Base-by-base conservation (phyloP, 805 yeast species). In the Kodamaea kaohsiungensis region DNA sequence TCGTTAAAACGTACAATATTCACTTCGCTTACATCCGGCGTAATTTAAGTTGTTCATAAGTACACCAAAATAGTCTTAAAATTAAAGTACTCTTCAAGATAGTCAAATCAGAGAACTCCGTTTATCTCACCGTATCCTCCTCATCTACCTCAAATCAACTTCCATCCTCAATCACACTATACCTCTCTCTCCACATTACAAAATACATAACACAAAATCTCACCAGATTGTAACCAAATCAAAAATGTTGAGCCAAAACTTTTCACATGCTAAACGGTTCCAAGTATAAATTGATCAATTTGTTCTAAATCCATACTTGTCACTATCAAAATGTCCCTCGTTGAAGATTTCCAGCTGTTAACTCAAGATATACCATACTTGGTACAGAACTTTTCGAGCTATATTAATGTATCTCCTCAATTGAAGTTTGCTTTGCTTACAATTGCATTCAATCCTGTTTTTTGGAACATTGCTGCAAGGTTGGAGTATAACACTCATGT, bases 391-490 rank as follows among this genome's bases (percentile, higher is more conserved):
- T 56, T 64, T 15, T 38, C 25, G n/a, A 40, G 48, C 15, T 72
- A 66, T 56, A 58, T 71, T 17, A 60, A 57, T 25, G 53, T 64
- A 43, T 60, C 65, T 40, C 46, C 59, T 27, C 57, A 62, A 51
- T 57, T 71, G 52, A 50, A 57, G 37, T 69, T 51, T 55, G 83
- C 93, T 4, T 67, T 89, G 27, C 80, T 77, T 7, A 82, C 88
- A 30, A 88, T 95, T 61, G 85, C 86, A 13, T 92, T 95, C 82
- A 95, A 95, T 69, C 99, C 99, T 15, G 82, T 89, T 33, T 93
- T 92, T 68, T 95, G 99, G 99, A 95, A 95, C 69, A 80, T 88
- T 54, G 96, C 83, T 18, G 99, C 99, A 5, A 81, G 98, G 62
- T 64, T 82, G 25, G 98, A 95, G 68, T 90, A 90, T 78, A 83